phyloP scores from a whole-genome alignment of 1,139 yeast species.

The Lodderomyces jiufengensis region DNA sequence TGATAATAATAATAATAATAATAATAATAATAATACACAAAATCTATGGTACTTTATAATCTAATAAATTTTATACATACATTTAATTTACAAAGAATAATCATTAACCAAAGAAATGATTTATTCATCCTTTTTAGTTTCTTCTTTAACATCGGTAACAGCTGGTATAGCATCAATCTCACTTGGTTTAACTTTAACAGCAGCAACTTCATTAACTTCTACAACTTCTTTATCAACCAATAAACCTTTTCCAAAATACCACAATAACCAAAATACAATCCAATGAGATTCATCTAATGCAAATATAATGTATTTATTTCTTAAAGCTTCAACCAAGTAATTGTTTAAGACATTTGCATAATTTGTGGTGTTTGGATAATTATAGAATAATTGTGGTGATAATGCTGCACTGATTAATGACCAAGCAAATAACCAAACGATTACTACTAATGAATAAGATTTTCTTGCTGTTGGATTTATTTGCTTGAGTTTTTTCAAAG shows the following conservation, averaged over 20 bases:
- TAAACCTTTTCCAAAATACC: constrained; percentile 8
- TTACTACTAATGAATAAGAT: constrained; percentile 3
- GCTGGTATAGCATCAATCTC: too few relatives aligned
- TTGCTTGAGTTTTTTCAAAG: constrained; percentile 1
- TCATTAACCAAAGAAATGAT: too few relatives aligned
- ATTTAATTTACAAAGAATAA: too few relatives aligned
- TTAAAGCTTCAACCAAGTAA: constrained; percentile 1
- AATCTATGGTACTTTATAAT: too few relatives aligned
- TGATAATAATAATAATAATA: too few relatives aligned
- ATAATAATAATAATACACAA: too few relatives aligned
- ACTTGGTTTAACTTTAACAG: background rate
- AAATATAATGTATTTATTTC: constrained; percentile 5
- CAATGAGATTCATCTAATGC: constrained; percentile 12
- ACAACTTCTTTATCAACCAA: background rate
- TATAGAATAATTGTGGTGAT: constrained; percentile 7
- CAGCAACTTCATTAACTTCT: background rate
- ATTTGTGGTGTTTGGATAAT: constrained; percentile 5
- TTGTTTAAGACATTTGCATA: constrained; percentile 6
- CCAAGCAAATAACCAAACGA: constrained; percentile 11
- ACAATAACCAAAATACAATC: constrained; percentile 10
- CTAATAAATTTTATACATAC: too few relatives aligned
- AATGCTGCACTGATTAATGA: constrained; percentile 9
- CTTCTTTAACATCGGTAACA: too few relatives aligned
- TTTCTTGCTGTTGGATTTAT: constrained; percentile 3
- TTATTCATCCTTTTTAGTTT: too few relatives aligned